Conservation (phyloP, 805 yeast species). For the Grigorovia transvaalensis region DNA sequence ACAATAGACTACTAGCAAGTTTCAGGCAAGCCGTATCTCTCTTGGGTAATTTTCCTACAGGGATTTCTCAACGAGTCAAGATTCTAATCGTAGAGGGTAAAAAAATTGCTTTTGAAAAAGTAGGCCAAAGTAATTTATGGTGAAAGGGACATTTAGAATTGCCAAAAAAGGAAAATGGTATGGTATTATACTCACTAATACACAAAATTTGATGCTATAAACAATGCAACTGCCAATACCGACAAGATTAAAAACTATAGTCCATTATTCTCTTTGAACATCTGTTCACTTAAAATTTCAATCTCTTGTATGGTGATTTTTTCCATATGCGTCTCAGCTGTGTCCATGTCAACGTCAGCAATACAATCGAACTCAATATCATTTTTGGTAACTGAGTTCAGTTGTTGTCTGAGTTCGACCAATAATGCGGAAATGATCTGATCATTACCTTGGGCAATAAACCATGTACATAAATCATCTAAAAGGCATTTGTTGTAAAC, state of each 20-base stretch:
- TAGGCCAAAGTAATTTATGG: neutral
- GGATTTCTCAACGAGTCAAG: too few species aligned
- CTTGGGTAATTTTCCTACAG: too few species aligned
- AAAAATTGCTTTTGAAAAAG: neutral
- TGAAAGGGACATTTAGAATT: neutral
- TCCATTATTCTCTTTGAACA: neutral
- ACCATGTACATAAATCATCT: constrained; percentile 72
- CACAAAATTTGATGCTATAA: too few species aligned
- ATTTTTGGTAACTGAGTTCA: constrained; percentile 25
- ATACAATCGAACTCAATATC: constrained; percentile 38
- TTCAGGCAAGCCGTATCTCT: too few species aligned
- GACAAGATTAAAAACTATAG: neutral
- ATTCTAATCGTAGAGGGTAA: too few species aligned
- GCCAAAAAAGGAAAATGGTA: neutral
- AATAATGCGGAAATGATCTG: constrained; percentile 51
- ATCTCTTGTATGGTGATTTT: constrained; percentile 44
- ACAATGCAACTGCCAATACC: neutral
- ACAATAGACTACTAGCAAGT: neutral
- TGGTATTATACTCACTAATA: too few species aligned
- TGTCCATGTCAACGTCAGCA: constrained; percentile 28
- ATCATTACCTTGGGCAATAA: constrained; percentile 49
- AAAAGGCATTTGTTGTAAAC: constrained; percentile 70
- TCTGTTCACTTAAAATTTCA: constrained; percentile 28
- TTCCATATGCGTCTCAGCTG: constrained; percentile 32
- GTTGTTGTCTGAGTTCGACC: constrained; percentile 44